These are phyloP conservation scores for Ustilago lituana DNA, from an alignment of 1,284 basidiomycete genomes.

Conservation along the genomic window DNA sequence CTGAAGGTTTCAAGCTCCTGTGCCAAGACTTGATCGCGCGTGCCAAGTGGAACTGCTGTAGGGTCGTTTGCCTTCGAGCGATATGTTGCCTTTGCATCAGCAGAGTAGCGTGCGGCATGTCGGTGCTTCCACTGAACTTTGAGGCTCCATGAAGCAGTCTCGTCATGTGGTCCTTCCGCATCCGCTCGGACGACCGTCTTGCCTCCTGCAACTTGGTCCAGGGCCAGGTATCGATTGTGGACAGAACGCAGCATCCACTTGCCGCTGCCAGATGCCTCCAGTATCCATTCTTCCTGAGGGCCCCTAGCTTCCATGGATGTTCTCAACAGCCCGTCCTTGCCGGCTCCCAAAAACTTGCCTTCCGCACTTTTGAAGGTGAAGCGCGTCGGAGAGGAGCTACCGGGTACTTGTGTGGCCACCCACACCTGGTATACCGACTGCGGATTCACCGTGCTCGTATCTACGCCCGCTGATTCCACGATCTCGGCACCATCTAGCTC, in stretches of 20 bases:
- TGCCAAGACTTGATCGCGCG: slow-evolving; percentile 25
- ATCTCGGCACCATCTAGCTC: slow-evolving; percentile 43
- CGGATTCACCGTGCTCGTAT: slow-evolving; percentile 23
- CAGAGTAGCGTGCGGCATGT: slow-evolving; percentile 41
- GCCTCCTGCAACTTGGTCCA: slow-evolving; percentile 43
- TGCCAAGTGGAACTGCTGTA: slow-evolving; percentile 12
- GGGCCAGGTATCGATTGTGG: slow-evolving; percentile 46
- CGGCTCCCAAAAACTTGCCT: slow-evolving; percentile 54
- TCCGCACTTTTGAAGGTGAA: slow-evolving; percentile 59
- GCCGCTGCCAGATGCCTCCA: slow-evolving; percentile 6
- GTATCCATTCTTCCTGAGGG: slow-evolving; percentile 59
- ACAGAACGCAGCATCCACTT: slow-evolving; percentile 35
- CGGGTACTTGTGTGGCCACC: slow-evolving; percentile 48
- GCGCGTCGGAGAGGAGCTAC: slow-evolving; percentile 23
- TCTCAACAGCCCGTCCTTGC: slow-evolving; percentile 41
- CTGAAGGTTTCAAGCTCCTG: slow-evolving; percentile 26
- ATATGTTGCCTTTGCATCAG: slow-evolving; percentile 1
- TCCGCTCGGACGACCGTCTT: slow-evolving; percentile 52
- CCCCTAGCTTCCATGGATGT: slow-evolving; percentile 57
- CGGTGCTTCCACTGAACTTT: slow-evolving; percentile 61
- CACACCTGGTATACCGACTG: slow-evolving; percentile 61
- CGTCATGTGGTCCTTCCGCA: slow-evolving; percentile 10
- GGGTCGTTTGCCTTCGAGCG: slow-evolving; percentile 30
- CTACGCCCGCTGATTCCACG: slow-evolving; percentile 9
- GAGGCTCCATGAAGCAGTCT: slow-evolving; percentile 32